A percentile compares a stretch with the other conserved stretches of the same genome.
Conservation (phyloP, 2,329 filamentous ascomycete genomes). For the Colletotrichum sp. region DNA sequence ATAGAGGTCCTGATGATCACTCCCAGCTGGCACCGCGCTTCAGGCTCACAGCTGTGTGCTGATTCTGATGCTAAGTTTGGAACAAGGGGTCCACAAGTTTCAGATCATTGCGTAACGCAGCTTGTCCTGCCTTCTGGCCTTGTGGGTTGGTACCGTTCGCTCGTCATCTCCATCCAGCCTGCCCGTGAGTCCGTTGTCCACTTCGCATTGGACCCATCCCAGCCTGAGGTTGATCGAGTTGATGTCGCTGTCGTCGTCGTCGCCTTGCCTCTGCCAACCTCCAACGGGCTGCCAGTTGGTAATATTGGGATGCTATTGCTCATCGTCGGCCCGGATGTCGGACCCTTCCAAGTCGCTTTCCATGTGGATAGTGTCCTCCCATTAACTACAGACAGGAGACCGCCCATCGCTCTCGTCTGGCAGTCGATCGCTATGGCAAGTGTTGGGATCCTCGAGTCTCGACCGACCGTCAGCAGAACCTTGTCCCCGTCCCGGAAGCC, state of each 20-base stretch:
- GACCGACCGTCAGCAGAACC: neutral
- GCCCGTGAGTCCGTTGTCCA: neutral
- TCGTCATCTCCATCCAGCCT: neutral
- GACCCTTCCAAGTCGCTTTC: neutral
- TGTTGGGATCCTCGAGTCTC: neutral
- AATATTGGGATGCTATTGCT: neutral
- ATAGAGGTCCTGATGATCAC: neutral
- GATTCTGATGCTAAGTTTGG: conserved; percentile 18
- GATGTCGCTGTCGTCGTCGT: neutral
- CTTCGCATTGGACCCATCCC: neutral
- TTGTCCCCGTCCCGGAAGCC: neutral
- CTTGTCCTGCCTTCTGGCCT: neutral
- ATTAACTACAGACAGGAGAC: neutral
- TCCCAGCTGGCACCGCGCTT: neutral
- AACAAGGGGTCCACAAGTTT: conserved; percentile 14
- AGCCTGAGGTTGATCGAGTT: neutral
- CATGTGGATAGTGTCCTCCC: neutral
- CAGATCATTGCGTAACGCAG: conserved; percentile 16
- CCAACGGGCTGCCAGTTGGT: neutral
- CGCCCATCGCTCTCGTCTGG: neutral
- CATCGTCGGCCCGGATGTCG: neutral
- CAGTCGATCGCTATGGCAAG: neutral
- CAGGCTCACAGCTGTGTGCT: neutral
- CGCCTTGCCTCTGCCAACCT: neutral
- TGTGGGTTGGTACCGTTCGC: neutral